phyloP scores from a whole-genome alignment of 108 stramenopile genomes.

The Conticribra weissflogii region DNA sequence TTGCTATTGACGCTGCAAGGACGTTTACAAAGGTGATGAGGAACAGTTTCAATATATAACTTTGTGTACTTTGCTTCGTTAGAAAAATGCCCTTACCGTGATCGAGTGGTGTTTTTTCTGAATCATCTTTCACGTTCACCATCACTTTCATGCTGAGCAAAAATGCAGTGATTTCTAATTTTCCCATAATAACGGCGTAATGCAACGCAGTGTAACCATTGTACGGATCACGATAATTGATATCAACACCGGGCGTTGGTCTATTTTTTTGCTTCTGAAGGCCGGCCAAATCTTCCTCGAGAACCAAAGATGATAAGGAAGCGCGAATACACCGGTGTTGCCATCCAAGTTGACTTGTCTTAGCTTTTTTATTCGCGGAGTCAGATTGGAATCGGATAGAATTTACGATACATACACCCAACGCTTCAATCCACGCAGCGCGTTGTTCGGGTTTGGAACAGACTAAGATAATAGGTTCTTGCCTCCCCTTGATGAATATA shows the following conservation, averaged over 20 bases:
- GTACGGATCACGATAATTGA: constrained; percentile 37
- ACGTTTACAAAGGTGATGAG: too few relatives aligned
- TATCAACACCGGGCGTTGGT: neutral
- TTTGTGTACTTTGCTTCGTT: too few relatives aligned
- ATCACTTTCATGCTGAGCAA: constrained; percentile 24
- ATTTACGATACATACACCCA: constrained; percentile 28
- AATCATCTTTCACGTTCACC: constrained; percentile 35
- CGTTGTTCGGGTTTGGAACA: constrained; percentile 49
- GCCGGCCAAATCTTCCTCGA: constrained; percentile 17
- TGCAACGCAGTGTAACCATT: constrained; percentile 44
- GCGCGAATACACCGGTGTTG: constrained; percentile 35
- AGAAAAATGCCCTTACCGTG: constrained; percentile 49
- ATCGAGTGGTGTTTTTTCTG: constrained; percentile 39
- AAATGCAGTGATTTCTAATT: constrained; percentile 15
- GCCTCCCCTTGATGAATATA: constrained; percentile 19
- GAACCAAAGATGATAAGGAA: constrained; percentile 33
- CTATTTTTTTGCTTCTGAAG: constrained; percentile 14
- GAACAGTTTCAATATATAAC: too few relatives aligned
- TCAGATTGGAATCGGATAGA: constrained; percentile 11
- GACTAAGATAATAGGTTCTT: constrained; percentile 32
- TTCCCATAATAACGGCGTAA: constrained; percentile 33
- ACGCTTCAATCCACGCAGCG: constrained; percentile 44
- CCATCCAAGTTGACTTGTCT: constrained; percentile 28
- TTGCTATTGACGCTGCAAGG: constrained; percentile 8
- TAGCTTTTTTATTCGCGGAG: constrained; percentile 5